Evolutionary conservation across 306 rosid species (phyloP), one percentile per base, ranked within the genome.

Genomic region (Cucurbita moschata): DNA sequence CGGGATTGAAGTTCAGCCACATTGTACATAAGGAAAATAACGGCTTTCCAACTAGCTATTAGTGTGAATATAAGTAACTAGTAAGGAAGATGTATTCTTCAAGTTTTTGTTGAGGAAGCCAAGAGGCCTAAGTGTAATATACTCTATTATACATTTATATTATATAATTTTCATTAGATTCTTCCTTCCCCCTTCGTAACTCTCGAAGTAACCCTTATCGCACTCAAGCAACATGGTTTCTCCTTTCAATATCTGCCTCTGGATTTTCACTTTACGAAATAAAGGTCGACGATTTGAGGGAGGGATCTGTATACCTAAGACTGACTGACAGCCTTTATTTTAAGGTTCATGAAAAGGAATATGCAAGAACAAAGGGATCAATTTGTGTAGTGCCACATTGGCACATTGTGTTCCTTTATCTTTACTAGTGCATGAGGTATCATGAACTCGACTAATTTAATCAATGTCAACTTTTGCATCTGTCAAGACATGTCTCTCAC

Each of bases 91-190:
- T 68, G 55, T 68, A 68, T 23, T 46, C 73, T 47, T 68, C 56
- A 23, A 68, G 56, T 69, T 50, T 30, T 70, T 51, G 1, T 70
- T 44, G n/a, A 7, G 59, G 60, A 30, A 70, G 74, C 74, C 74
- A 70, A 51, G 59, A 70, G 59, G 60, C 58, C 15, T 15, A 70
- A 49, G 74, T 70, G 74, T 70, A 70, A 70, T 70, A 49, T 70
- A 70, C 74, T 30, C 46, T 47, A 47, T 70, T 47, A 9, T 21
- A 13, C 51, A 47, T 51, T 15, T 26, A 69, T 26, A 50, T 30
- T 70, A 70, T 70, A 50, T 10, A 8, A 50, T 37, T 70, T 70
- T 38, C 23, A 8, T 35, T 70, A 50, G 74, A 50, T 62, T 62
- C 52, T 47, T 63, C 58, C 30, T 51, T 49, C 54, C 18, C 15